Evolutionary conservation across 352 stramenopile species (phyloP).

Genomic region (Elongisporangium prolatum): DNA sequence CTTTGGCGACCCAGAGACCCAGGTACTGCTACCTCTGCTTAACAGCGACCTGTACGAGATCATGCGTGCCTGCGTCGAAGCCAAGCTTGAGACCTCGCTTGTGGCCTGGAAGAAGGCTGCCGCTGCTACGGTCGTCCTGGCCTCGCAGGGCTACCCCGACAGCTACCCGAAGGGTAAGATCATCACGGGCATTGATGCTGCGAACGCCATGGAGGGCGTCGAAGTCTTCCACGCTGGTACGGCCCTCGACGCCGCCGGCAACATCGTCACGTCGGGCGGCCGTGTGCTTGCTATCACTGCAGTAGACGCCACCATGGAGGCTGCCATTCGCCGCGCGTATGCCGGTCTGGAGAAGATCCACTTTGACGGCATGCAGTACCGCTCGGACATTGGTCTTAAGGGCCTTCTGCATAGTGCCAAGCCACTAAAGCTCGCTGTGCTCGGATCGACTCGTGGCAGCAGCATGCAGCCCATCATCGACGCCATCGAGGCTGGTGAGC

Average conservation of each 20-base stretch:
- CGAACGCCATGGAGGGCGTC: constrained; percentile 78
- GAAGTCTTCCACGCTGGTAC: constrained; percentile 99
- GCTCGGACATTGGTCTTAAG: constrained; percentile 96
- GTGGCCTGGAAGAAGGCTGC: constrained; percentile 88
- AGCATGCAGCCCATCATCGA: constrained; percentile 96
- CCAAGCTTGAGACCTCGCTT: constrained; percentile 83
- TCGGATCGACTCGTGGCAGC: constrained; percentile 96
- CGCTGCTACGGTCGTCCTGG: constrained; percentile 95
- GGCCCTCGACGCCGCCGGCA: constrained; percentile 47
- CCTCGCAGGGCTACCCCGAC: constrained; percentile 97
- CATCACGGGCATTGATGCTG: constrained; percentile 91
- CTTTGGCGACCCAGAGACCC: constrained; percentile 99
- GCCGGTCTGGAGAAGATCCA: constrained; percentile 81
- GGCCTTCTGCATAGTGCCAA: constrained; percentile 87
- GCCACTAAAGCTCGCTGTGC: constrained; percentile 89
- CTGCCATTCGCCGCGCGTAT: constrained; percentile 92
- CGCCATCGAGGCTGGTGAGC: constrained; percentile 78
- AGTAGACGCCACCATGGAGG: constrained; percentile 84
- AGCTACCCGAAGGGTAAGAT: constrained; percentile 97
- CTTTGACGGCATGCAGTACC: constrained; percentile 93
- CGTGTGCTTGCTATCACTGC: constrained; percentile 97
- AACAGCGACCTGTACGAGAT: constrained; percentile 98
- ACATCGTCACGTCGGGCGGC: constrained; percentile 92
- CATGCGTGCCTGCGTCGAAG: constrained; percentile 94
- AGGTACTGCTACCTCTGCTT: constrained; percentile 97